Evolutionary conservation across 768 basidiomycete genomes (phyloP), one percentile per base, ranked within the genome.

Genomic region (Termitomyces sp.): DNA sequence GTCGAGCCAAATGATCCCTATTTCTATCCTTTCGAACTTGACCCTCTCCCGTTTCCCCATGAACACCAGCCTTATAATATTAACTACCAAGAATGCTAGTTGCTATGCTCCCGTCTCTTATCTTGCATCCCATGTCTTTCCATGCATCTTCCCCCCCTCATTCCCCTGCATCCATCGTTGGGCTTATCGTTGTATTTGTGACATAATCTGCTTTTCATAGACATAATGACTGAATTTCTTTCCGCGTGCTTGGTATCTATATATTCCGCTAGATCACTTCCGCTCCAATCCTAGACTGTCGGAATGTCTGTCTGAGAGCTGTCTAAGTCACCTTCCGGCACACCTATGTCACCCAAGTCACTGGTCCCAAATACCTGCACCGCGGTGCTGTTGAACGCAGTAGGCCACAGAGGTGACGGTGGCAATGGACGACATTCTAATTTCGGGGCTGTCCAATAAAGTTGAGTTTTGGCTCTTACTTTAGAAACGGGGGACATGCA

Each of bases 41-140:
- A 89, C 66, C 83, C 88, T 40, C 81, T 88, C 58, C 88, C 89
- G 49, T 89, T 87, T 68, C 79, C 84, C 65, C 75, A 81, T 66
- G 77, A 78, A 66, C 70, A 73, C 70, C 76, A 73, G 69, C 72
- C 79, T 64, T 80, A 81, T 79, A 78, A 80, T 80, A 69, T 71
- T 80, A 69, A 72, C 71, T 83, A 83, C 72, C 79, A 82, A 75
- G 83, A 86, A 72, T 88, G 87, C 74, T 88, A 86, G 80, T 72
- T 66, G 59, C 59, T 70, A 69, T 62, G 57, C 58, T 69, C 68
- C 63, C 38, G 59, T 64, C n/a, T 44, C 61, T 66, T 51, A 41
- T 26, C 52, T 66, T 63, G 61, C 64, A 56, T 64, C 60, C 65
- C 58, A 63, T 67, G 62, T 68, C 65, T 63, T 61, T 67, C 47